Base-by-base conservation (phyloP, 176 grass and related monocot genomes). In the Cenchrus americanus region DNA sequence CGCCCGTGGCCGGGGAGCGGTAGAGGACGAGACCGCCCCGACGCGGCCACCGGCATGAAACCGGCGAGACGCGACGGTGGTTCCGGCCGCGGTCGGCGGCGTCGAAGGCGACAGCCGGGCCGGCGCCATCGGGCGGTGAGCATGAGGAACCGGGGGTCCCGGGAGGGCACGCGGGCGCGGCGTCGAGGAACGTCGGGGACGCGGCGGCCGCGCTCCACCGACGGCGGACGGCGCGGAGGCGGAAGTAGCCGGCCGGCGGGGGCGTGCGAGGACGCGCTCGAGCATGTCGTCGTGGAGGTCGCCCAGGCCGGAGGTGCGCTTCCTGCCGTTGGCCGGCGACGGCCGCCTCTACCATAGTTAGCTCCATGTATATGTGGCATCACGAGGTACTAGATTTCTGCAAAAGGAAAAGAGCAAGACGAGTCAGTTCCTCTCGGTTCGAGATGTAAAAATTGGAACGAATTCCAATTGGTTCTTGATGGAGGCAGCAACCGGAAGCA, bases 101-200 rank as follows among this genome's bases (percentile, higher is more conserved):
- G 87, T 85, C 87, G 82, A 85, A 89, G 53, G 82, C 87, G 76
- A 89, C 81, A 26, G 62, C 47, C 15, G 73, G 44, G 34, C 14
- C 7, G 22, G 32, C 1, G 1, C 3, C 48, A 43, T 54, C 82
- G 65, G 3, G 75, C 87, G 40, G 89, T 80, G 41, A 94, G 89
- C 91, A 97, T 93, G 82, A 97, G 94, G 67, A 97, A 94, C 91
- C 89, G 0, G 91, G 91, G 94, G 55, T 91, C 86, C 5, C 95
- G 85, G 8, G 54, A 75, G 5, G 59, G 63, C 5, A 94, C 71
- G 58, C 81, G 49, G 4, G 86, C 87, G 73, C 95, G 94, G 92
- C 90, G n/a, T 83, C 13, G 64, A 83, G 90, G 82, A 97, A 97
- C 18, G 92, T 85, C 2, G 84, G 77, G 50, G 90, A 94, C 37